A percentile compares a stretch with the other conserved stretches of the same genome.
Conservation (phyloP, 192 early-diverging fungal species). For the Coemansia sp. region DNA sequence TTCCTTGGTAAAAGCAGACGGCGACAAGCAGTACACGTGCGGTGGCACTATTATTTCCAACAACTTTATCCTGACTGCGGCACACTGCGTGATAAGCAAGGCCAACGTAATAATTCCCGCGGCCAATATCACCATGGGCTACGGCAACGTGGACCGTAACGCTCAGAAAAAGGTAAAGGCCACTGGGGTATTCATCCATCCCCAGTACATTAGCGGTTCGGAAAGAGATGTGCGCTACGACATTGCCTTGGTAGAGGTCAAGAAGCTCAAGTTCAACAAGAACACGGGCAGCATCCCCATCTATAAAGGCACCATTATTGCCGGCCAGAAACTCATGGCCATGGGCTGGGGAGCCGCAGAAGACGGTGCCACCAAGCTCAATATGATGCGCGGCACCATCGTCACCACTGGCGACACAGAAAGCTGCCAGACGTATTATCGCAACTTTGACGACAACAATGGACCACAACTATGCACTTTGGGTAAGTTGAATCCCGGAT, state of each 20-base stretch:
- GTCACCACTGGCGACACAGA: conserved; percentile 15
- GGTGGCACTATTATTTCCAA: conserved; percentile 38
- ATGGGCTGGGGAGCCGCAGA: conserved; percentile 48
- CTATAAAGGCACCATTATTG: conserved; percentile 8
- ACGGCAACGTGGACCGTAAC: conserved; percentile 17
- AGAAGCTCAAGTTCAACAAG: conserved; percentile 7
- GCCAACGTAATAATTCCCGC: neutral
- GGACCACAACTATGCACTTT: conserved; percentile 37
- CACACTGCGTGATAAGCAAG: conserved; percentile 31
- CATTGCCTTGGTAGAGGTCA: conserved; percentile 32
- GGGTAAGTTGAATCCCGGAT: conserved; percentile 15
- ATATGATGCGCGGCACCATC: conserved; percentile 29
- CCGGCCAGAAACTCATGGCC: conserved; percentile 24
- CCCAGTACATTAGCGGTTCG: conserved; percentile 4
- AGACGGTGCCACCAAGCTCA: conserved; percentile 7
- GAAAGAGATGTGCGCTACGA: conserved; percentile 9
- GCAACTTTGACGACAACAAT: conserved; percentile 13
- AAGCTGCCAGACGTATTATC: conserved; percentile 5
- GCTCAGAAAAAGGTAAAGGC: conserved; percentile 12
- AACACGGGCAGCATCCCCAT: conserved; percentile 15
- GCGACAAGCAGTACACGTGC: conserved; percentile 10
- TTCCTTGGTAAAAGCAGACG: neutral
- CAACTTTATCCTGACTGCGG: conserved; percentile 32
- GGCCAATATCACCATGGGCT: conserved; percentile 20
- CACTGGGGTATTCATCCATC: conserved; percentile 15